Base-by-base conservation (phyloP, 805 yeast genomes). In the Candida morakotiae region DNA sequence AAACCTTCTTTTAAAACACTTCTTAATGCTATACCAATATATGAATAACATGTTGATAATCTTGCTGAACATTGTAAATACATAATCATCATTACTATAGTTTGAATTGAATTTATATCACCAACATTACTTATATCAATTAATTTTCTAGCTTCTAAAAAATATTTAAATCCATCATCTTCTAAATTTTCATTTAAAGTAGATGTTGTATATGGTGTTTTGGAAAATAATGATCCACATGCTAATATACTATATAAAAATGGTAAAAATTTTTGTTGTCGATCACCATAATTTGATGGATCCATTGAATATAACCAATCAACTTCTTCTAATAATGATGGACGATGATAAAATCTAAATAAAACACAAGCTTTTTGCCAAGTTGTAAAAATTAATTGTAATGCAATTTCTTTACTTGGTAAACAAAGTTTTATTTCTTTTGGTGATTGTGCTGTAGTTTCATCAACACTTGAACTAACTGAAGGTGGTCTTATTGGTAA, bases 51-150 rank as follows among this genome's bases (percentile, higher is more conserved):
- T 1, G 94, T 83, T 0, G 91, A 81, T 39, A 88, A 66, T 45
- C 93, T 71, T 0, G 96, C 95, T 3, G 94, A 83, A 52, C 95
- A 87, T 59, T 88, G 96, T 34, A 88, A 62, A 58, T 86, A 88
- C 45, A 87, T 69, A 16, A 86, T 81, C 73, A 88, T 69, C 89
- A 87, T 86, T 23, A 88, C 87, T 38, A 87, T 73, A 0, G 96
- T 81, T 60, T 87, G 95, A 42, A 87, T 86, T 9, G 93, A 81
- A 46, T 77, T 79, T 5, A 84, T 73, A 55, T 86, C 95, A 11
- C 88, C 75, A 2, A 89, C 86, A 56, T 87, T 88, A 1, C 93
- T 81, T 39, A 86, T 82, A 56, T 87, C 95, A 28, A 87, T 76
- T 43, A 86, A 67, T 45, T 79, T 79, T 40, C 93, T 64, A 2